These are phyloP conservation scores for Suhomyces terraborum DNA, from an alignment of 1,139 yeast species.

Conservation along the genomic window DNA sequence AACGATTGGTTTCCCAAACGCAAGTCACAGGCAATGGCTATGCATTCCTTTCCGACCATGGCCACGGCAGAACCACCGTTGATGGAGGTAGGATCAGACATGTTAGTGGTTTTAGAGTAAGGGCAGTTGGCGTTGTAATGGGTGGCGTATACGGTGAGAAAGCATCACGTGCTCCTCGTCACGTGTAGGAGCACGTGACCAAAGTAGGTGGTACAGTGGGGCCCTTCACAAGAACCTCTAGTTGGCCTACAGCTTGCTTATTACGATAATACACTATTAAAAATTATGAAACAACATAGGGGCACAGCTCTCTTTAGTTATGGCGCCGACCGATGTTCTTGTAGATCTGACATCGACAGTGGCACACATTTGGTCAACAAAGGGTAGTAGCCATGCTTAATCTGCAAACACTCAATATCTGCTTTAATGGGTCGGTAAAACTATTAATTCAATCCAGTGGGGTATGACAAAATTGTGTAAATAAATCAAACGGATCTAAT, in stretches of 20 bases:
- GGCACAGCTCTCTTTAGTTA: constrained; percentile 1
- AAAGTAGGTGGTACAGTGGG: too few relatives aligned
- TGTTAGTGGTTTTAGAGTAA: constrained; percentile 15
- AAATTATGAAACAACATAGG: neutral
- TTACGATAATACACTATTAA: neutral
- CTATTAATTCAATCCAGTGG: constrained; percentile 1
- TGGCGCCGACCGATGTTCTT: neutral
- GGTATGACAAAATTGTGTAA: too few relatives aligned
- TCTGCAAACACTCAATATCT: constrained; percentile 8
- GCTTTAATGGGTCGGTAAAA: neutral
- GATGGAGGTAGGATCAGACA: constrained; percentile 55
- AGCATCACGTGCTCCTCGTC: neutral
- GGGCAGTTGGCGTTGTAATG: constrained; percentile 2
- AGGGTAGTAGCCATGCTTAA: constrained; percentile 1
- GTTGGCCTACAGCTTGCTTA: neutral
- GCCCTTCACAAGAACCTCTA: neutral
- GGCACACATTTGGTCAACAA: constrained; percentile 7
- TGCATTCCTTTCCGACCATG: constrained; percentile 98
- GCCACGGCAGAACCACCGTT: constrained; percentile 95
- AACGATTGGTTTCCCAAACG: constrained; percentile 92
- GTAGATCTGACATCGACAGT: constrained; percentile 2
- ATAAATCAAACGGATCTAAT: too few relatives aligned
- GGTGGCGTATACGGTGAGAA: constrained; percentile 4
- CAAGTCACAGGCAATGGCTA: constrained; percentile 95
- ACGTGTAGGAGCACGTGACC: neutral